Conservation (phyloP, 306 rosid genomes). For the Amphicarpaea edgeworthii region DNA sequence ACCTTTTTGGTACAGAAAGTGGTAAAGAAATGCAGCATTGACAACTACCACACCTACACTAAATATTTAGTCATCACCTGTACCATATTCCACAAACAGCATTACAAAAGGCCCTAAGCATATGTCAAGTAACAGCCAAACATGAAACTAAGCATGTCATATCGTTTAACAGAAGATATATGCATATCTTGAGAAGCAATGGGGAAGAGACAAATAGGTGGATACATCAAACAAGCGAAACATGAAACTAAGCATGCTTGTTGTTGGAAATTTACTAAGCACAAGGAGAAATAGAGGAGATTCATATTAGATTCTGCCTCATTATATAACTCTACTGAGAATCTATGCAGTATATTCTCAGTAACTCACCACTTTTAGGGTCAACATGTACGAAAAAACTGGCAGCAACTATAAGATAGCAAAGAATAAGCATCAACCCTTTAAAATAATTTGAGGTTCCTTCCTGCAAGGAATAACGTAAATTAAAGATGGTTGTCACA, state of each 20-base stretch:
- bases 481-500: slow-evolving; percentile 8
- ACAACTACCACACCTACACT: slow-evolving; percentile 23
- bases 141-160: not conserved
- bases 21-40: slow-evolving; percentile 25
- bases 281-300: not conserved
- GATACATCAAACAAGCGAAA: not conserved
- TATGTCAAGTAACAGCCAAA: slow-evolving; percentile 15
- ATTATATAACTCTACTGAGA: slow-evolving; percentile 15
- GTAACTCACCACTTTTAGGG: slow-evolving; percentile 76
- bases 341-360: slow-evolving; percentile 30
- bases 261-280: slow-evolving; percentile 30
- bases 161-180: slow-evolving; percentile 13
- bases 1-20: slow-evolving; percentile 15
- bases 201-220: slow-evolving; percentile 4
- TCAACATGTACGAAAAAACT: slow-evolving; percentile 92
- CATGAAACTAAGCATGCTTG: slow-evolving; percentile 22
- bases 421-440: slow-evolving; percentile 91
- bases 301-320: slow-evolving; percentile 36
- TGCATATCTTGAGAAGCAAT: slow-evolving; percentile 27
- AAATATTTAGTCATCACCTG: slow-evolving; percentile 51
- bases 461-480: slow-evolving; percentile 64
- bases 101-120: slow-evolving; percentile 8
- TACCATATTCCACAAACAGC: slow-evolving; percentile 45
- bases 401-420: slow-evolving; percentile 97
- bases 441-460: slow-evolving; percentile 93